Conservation (phyloP, 176 grass and related monocot species). For the Carex parvula region DNA sequence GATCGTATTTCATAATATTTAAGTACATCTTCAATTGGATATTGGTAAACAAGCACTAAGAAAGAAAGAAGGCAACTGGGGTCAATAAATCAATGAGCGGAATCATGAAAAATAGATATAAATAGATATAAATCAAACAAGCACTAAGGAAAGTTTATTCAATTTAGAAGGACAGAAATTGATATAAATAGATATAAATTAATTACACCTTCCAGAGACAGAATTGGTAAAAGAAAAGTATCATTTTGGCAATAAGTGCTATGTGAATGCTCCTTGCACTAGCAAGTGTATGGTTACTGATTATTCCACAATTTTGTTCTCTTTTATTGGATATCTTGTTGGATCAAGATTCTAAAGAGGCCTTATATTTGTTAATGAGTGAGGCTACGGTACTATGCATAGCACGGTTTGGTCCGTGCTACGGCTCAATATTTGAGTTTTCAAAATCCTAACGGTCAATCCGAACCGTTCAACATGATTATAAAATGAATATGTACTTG, state of each 20-base stretch:
- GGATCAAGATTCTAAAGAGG: background rate
- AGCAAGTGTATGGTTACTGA: background rate
- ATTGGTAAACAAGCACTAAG: background rate
- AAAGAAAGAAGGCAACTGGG: background rate
- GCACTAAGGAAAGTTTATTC: background rate
- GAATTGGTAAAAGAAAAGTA: background rate
- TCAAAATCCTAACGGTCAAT: too few relatives aligned
- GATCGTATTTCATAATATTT: background rate
- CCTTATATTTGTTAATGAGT: background rate
- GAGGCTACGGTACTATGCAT: too few relatives aligned
- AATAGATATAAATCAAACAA: background rate
- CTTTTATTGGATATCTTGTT: background rate
- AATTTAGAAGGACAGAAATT: background rate
- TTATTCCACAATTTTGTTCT: background rate
- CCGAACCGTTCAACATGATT: too few relatives aligned
- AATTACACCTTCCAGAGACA: background rate
- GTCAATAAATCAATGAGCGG: background rate
- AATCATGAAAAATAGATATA: background rate
- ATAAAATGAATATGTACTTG: too few relatives aligned
- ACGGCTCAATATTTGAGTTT: too few relatives aligned
- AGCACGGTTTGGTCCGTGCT: too few relatives aligned
- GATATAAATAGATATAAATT: background rate
- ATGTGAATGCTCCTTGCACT: background rate
- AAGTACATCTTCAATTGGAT: background rate
- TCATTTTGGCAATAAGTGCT: background rate